Evolutionary conservation across 305 asterid species (phyloP).

Genomic region (Withania somnifera): DNA sequence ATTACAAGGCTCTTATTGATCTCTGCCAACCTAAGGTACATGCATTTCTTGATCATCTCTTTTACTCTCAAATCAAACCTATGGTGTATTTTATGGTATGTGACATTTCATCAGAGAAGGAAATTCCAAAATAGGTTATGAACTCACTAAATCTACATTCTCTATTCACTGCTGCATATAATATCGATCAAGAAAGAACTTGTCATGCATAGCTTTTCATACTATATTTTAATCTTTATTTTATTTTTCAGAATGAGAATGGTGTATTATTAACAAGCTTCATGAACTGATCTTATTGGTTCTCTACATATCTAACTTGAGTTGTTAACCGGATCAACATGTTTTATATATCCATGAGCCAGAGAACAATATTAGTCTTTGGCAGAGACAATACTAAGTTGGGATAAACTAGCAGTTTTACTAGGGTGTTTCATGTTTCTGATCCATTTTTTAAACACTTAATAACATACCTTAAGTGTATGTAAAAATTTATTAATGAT

Average conservation of each 20-base stretch:
- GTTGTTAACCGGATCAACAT: slow-evolving; percentile 94
- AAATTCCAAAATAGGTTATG: too few species aligned
- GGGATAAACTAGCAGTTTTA: slow-evolving; percentile 8
- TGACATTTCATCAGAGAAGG: neutral
- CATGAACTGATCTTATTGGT: slow-evolving; percentile 72
- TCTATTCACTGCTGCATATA: neutral
- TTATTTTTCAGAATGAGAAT: slow-evolving; percentile 40
- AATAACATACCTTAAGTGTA: neutral
- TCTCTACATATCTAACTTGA: slow-evolving; percentile 79
- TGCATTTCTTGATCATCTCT: neutral
- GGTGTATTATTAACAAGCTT: slow-evolving; percentile 72
- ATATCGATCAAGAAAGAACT: neutral
- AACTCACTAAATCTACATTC: neutral
- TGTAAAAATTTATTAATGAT: neutral
- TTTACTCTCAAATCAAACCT: neutral
- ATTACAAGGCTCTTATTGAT: slow-evolving; percentile 70
- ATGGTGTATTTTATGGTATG: neutral
- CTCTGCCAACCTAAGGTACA: slow-evolving; percentile 66
- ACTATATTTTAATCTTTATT: neutral
- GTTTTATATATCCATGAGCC: slow-evolving; percentile 72
- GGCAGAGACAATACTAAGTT: slow-evolving; percentile 83
- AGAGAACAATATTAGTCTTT: slow-evolving; percentile 78
- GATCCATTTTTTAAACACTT: neutral
- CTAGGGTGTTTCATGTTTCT: neutral
- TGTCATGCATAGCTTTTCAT: neutral